These are phyloP conservation scores for Lodderomyces parapsilosis DNA, from an alignment of 1,139 yeast genomes.

Conservation along the genomic window DNA sequence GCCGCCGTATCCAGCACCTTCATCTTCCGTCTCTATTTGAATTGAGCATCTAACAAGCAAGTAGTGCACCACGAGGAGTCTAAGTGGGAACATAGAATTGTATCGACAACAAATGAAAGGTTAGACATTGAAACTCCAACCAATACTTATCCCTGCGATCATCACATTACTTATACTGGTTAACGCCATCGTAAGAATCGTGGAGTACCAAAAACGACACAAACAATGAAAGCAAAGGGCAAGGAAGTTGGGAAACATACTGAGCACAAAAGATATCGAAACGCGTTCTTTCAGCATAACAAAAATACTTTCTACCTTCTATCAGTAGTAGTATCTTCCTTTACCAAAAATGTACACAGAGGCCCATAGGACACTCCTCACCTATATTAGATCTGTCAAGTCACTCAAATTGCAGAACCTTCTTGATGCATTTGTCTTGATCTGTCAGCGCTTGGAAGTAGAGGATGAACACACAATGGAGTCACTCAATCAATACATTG, in stretches of 20 bases:
- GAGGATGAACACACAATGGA: slow-evolving; percentile 5
- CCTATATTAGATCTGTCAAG: slow-evolving; percentile 41
- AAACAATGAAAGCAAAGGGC: too few relatives aligned
- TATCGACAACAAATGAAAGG: not conserved
- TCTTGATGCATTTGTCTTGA: slow-evolving; percentile 15
- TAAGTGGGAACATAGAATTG: not conserved
- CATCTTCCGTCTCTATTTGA: not conserved
- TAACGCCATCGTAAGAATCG: not conserved
- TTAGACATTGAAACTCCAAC: too few relatives aligned
- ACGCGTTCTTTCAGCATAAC: not conserved
- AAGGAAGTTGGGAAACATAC: too few relatives aligned
- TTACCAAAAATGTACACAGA: slow-evolving; percentile 20
- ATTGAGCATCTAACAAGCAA: not conserved
- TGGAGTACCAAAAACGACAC: too few relatives aligned
- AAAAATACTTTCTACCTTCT: not conserved
- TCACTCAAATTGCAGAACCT: slow-evolving; percentile 17
- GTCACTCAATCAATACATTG: slow-evolving; percentile 25
- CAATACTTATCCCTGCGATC: not conserved
- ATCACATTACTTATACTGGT: not conserved
- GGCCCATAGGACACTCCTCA: slow-evolving; percentile 43
- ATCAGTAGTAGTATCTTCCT: too few relatives aligned
- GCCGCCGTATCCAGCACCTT: not conserved
- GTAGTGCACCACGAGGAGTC: not conserved
- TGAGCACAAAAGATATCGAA: too few relatives aligned
- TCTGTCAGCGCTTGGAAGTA: slow-evolving; percentile 10